phyloP scores from a whole-genome alignment of 345 rosid species.

The Lenwebbia sp. region DNA sequence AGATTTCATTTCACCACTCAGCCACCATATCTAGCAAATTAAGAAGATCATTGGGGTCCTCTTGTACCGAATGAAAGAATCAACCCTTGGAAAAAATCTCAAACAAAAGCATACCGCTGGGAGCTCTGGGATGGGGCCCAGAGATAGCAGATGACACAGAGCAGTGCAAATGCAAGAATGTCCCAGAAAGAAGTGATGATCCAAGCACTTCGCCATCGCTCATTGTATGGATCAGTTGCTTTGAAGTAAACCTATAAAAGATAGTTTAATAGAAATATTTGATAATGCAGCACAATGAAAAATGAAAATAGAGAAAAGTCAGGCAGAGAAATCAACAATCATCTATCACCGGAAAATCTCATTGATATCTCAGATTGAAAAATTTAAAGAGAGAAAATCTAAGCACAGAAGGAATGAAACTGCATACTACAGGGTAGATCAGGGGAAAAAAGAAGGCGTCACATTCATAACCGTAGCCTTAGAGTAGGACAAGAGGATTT shows the following conservation, averaged over 20 bases:
- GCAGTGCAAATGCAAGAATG: conserved; percentile 59
- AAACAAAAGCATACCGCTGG: conserved; percentile 40
- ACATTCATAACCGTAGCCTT: not conserved
- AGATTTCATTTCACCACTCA: not conserved
- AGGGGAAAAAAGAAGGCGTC: not conserved
- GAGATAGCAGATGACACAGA: conserved; percentile 77
- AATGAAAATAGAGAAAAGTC: not conserved
- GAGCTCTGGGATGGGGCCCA: conserved; percentile 96
- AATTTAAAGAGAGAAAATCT: not conserved
- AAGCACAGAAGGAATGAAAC: not conserved
- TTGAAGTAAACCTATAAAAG: conserved; percentile 76
- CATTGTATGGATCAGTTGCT: conserved; percentile 95
- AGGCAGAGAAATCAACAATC: not conserved
- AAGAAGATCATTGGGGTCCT: not conserved
- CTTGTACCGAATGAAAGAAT: not conserved
- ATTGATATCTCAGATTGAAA: not conserved
- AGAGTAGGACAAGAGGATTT: not conserved
- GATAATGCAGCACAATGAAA: not conserved
- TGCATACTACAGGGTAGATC: not conserved
- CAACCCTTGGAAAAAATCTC: not conserved
- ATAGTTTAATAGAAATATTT: not conserved
- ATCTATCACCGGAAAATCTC: not conserved
- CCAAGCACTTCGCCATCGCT: conserved; percentile 92
- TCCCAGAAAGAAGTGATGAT: conserved; percentile 96
- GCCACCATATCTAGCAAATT: not conserved